Evolutionary conservation across 306 rosid species (phyloP).

Genomic region (Dalbergia oliveri): DNA sequence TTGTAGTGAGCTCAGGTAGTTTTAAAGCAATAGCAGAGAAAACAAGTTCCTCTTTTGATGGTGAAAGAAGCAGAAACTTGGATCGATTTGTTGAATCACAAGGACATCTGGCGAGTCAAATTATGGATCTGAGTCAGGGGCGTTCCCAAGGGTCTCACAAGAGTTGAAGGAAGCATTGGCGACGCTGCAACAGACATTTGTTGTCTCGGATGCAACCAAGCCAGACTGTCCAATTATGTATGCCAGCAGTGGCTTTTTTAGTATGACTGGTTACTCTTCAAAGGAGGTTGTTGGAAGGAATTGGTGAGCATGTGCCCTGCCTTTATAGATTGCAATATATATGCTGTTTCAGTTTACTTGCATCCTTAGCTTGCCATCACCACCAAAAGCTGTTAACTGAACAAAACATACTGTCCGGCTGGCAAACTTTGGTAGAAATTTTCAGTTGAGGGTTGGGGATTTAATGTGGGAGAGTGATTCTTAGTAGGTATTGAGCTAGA

Average conservation of each 20-base stretch:
- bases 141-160: slow-evolving; percentile 75
- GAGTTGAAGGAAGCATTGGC: slow-evolving; percentile 82
- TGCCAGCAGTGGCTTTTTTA: slow-evolving; percentile 86
- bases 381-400: slow-evolving; percentile 30
- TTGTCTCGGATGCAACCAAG: slow-evolving; percentile 91
- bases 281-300: slow-evolving; percentile 90
- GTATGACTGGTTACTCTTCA: slow-evolving; percentile 87
- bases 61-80: slow-evolving; percentile 50
- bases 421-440: neutral
- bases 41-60: slow-evolving; percentile 50
- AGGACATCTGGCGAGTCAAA: slow-evolving; percentile 71
- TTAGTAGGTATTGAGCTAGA: slow-evolving; percentile 20
- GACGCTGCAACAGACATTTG: slow-evolving; percentile 82
- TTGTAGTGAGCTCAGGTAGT: slow-evolving; percentile 65
- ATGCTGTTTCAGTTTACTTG: slow-evolving; percentile 21
- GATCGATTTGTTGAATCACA: slow-evolving; percentile 57
- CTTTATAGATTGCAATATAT: slow-evolving; percentile 19
- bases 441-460: slow-evolving; percentile 12
- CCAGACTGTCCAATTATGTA: slow-evolving; percentile 92
- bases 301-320: slow-evolving; percentile 65
- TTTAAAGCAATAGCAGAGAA: slow-evolving; percentile 48
- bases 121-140: slow-evolving; percentile 51
- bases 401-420: slow-evolving; percentile 1
- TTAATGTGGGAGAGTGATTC: neutral
- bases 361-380: slow-evolving; percentile 10